Conservation (phyloP, 352 stramenopile genomes). For the Globisporangium parvum region DNA sequence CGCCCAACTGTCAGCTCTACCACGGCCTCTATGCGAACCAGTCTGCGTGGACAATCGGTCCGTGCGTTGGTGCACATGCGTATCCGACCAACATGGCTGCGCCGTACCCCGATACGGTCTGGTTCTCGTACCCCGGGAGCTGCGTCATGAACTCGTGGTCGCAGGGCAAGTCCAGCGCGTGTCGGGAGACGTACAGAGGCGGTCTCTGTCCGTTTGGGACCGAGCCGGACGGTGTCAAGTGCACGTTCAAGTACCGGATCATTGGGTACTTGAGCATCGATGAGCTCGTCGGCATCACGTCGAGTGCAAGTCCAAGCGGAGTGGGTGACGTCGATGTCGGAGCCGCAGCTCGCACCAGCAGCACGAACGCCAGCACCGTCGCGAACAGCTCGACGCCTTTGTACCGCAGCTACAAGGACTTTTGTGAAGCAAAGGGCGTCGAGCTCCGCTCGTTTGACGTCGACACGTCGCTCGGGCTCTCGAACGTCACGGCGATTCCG, state of each 20-base stretch:
- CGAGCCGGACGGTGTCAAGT: no score
- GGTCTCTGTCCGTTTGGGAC: no score
- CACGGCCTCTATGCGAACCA: constrained; percentile 48
- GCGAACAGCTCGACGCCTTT: not conserved
- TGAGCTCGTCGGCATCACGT: constrained; percentile 62
- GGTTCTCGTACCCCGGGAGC: no score
- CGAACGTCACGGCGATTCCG: constrained; percentile 37
- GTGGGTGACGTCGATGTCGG: no score
- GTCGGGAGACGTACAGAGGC: no score
- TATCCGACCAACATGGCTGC: no score
- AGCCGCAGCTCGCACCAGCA: no score
- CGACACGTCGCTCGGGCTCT: constrained; percentile 43
- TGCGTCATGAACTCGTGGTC: no score
- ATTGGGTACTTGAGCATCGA: constrained; percentile 57
- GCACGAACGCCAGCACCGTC: constrained; percentile 11
- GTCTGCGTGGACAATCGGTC: constrained; percentile 27
- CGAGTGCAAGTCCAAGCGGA: not conserved
- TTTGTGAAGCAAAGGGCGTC: constrained; percentile 35
- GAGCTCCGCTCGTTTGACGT: constrained; percentile 52
- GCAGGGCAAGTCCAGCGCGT: no score
- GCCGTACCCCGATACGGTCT: no score
- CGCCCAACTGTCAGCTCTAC: constrained; percentile 59
- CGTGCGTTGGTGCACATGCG: constrained; percentile 36
- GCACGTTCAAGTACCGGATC: constrained; percentile 2
- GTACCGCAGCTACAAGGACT: constrained; percentile 41